Percentiles rank a stretch among this genome's conserved stretches.
Evolutionary conservation across 306 rosid genomes (phyloP).

Genomic region (Cercis canadensis): DNA sequence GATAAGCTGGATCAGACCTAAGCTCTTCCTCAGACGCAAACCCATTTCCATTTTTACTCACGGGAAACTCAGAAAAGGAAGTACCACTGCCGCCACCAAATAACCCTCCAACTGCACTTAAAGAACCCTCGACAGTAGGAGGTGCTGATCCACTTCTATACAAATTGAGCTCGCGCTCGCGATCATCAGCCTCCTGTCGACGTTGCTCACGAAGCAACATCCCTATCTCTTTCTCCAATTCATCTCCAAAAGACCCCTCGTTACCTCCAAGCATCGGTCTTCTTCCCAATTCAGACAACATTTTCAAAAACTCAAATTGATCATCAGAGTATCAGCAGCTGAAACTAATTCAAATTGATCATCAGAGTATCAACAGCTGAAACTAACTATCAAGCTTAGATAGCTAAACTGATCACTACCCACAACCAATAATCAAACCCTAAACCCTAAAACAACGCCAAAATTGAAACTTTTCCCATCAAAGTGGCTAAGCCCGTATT

Average conservation of each 20-base stretch:
- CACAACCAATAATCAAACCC: constrained; percentile 36
- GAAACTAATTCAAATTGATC: constrained; percentile 35
- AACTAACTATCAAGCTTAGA: constrained; percentile 31
- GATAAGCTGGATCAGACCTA: constrained; percentile 94
- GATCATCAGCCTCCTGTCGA: constrained; percentile 76
- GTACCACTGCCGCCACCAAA: constrained; percentile 50
- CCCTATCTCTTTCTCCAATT: constrained; percentile 86
- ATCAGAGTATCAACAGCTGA: constrained; percentile 16
- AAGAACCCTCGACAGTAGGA: constrained; percentile 87
- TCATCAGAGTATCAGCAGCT: constrained; percentile 23
- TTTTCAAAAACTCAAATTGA: constrained; percentile 45
- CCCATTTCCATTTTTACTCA: constrained; percentile 63
- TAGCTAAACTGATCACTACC: constrained; percentile 33
- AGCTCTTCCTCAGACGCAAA: constrained; percentile 82
- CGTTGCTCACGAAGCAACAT: constrained; percentile 83
- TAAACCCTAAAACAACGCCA: constrained; percentile 35
- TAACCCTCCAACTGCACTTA: constrained; percentile 81
- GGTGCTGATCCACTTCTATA: constrained; percentile 95
- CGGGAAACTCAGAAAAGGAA: constrained; percentile 53
- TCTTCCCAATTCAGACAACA: constrained; percentile 84
- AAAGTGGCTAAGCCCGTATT: constrained; percentile 34
- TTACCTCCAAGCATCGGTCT: constrained; percentile 75
- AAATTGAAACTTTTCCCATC: constrained; percentile 36
- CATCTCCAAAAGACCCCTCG: constrained; percentile 90
- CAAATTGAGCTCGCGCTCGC: constrained; percentile 69